Conservation (phyloP, 805 yeast species). For the Teunomyces funiuensis region DNA sequence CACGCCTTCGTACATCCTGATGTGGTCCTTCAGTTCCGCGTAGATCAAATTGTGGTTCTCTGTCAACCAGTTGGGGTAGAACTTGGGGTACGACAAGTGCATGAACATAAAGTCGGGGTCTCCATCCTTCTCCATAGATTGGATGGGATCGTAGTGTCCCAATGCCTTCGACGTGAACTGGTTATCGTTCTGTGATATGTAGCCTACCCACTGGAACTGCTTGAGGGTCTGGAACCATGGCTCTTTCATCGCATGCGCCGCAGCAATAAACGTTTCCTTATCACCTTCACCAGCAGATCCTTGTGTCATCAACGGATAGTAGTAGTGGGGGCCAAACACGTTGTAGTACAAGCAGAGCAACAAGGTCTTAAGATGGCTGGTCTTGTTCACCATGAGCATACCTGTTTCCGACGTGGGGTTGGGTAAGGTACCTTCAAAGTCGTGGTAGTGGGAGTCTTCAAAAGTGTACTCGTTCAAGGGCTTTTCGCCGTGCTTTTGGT, state of each 20-base stretch:
- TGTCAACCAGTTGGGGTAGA: conserved; percentile 29
- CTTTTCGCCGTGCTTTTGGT: conserved; percentile 33
- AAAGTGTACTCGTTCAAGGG: conserved; percentile 20
- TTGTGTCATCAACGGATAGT: conserved; percentile 67
- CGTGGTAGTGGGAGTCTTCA: conserved; percentile 50
- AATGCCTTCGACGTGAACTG: conserved; percentile 26
- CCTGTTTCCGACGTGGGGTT: conserved; percentile 74
- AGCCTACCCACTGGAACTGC: conserved; percentile 41
- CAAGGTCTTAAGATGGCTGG: conserved; percentile 56
- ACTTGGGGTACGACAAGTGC: conserved; percentile 63
- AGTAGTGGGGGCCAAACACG: conserved; percentile 61
- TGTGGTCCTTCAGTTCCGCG: conserved; percentile 30
- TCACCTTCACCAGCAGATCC: conserved; percentile 81
- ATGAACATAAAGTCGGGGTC: conserved; percentile 38
- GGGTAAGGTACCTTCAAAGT: conserved; percentile 61
- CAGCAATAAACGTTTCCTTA: conserved; percentile 73
- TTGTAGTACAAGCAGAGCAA: conserved; percentile 65
- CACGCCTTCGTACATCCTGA: conserved; percentile 38
- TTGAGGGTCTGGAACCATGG: conserved; percentile 55
- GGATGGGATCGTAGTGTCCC: conserved; percentile 41
- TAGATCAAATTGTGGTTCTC: conserved; percentile 38
- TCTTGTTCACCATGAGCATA: conserved; percentile 61
- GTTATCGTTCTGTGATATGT: conserved; percentile 28
- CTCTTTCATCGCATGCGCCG: conserved; percentile 52
- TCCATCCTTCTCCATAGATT: conserved; percentile 14